phyloP scores from a whole-genome alignment of 2,329 filamentous ascomycete species.

The Pleurostoma richardsiae region DNA sequence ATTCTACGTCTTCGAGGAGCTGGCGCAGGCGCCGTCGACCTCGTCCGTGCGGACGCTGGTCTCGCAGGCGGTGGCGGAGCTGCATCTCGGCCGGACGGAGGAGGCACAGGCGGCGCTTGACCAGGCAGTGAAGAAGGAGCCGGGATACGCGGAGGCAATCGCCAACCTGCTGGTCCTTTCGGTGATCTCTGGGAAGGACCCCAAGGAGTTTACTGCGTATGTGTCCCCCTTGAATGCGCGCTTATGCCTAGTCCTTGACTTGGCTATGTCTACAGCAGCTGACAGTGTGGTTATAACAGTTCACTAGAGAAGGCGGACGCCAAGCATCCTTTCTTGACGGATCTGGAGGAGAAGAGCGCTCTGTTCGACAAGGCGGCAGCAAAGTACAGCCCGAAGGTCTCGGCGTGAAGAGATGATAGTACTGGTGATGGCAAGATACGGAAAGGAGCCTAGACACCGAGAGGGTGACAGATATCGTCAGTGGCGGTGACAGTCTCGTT shows the following conservation, averaged over 20 bases:
- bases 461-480: too few species aligned
- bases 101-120: slow-evolving; percentile 85
- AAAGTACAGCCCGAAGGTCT: slow-evolving; percentile 83
- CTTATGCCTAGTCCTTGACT: neutral
- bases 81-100: slow-evolving; percentile 82
- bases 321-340: slow-evolving; percentile 65
- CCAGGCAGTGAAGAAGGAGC: slow-evolving; percentile 71
- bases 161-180: slow-evolving; percentile 80
- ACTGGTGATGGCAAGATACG: neutral
- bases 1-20: slow-evolving; percentile 96
- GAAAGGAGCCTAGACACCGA: neutral
- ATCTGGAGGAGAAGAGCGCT: slow-evolving; percentile 79
- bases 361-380: slow-evolving; percentile 80
- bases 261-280: neutral
- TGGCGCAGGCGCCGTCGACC: slow-evolving; percentile 80
- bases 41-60: slow-evolving; percentile 72
- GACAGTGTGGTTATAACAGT: slow-evolving; percentile 25
- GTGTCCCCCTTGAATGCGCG: slow-evolving; percentile 21
- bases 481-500: too few species aligned
- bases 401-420: slow-evolving; percentile 34
- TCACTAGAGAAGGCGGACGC: slow-evolving; percentile 54
- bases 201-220: slow-evolving; percentile 57
- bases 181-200: slow-evolving; percentile 69
- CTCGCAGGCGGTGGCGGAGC: slow-evolving; percentile 83
- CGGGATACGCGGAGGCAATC: slow-evolving; percentile 66